These are phyloP conservation scores for Oenanthe sinensis DNA, from an alignment of 129 eudicot genomes.

Conservation along the genomic window DNA sequence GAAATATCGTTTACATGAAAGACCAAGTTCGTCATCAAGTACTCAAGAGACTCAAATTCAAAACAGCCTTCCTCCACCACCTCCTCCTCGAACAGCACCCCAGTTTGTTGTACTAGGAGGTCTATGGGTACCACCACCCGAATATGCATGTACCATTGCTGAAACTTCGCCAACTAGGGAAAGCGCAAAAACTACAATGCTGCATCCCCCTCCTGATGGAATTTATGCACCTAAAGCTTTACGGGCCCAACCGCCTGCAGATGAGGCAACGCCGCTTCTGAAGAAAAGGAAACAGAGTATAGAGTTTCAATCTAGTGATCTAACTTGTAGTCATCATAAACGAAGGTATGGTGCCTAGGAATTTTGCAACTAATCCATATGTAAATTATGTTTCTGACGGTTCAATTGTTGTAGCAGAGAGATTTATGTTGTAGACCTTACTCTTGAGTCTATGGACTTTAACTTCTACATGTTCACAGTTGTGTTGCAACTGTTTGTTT, in stretches of 20 bases:
- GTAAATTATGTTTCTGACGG: neutral
- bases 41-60: slow-evolving; percentile 12
- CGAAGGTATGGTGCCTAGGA: neutral
- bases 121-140: slow-evolving; percentile 82
- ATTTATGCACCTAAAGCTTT: slow-evolving; percentile 59
- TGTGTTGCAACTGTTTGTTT: too few species aligned
- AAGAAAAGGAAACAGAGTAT: slow-evolving; percentile 24
- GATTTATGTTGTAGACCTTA: neutral
- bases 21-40: slow-evolving; percentile 59
- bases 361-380: neutral
- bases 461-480: neutral
- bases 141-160: slow-evolving; percentile 31
- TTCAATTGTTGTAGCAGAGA: neutral
- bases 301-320: slow-evolving; percentile 4
- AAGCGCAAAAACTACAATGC: slow-evolving; percentile 2
- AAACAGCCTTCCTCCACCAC: slow-evolving; percentile 11
- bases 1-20: slow-evolving; percentile 88
- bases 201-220: slow-evolving; percentile 24
- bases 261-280: slow-evolving; percentile 3
- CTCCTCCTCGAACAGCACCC: slow-evolving; percentile 31
- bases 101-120: slow-evolving; percentile 94
- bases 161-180: slow-evolving; percentile 34
- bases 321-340: slow-evolving; percentile 25
- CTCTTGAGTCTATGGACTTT: neutral
- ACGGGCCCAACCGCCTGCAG: slow-evolving; percentile 6